phyloP scores from a whole-genome alignment of 495 filamentous ascomycete species.

The Mytilinidion resinicola region DNA sequence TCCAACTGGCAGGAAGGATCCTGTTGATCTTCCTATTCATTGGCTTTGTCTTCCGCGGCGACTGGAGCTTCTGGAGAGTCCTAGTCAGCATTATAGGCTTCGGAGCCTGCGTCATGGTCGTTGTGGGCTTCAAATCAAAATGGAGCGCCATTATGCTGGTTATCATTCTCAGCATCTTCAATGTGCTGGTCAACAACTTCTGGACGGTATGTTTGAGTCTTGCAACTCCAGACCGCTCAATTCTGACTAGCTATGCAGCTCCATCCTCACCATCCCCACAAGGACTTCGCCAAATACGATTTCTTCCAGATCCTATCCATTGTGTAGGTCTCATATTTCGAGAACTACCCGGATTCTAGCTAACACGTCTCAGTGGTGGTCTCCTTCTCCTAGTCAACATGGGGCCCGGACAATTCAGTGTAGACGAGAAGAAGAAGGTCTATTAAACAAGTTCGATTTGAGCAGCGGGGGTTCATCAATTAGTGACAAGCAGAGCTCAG shows the following conservation, averaged over 20 bases:
- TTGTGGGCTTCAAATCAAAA: constrained; percentile 99
- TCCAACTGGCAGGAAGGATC: constrained; percentile 94
- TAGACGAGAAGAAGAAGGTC: constrained; percentile 99
- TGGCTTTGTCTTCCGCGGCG: constrained; percentile 90
- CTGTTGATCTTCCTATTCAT: constrained; percentile 94
- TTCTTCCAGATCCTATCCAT: constrained; percentile 99
- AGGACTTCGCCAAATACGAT: constrained; percentile 99
- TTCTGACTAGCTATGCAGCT: constrained; percentile 52
- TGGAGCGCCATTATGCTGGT: constrained; percentile 92
- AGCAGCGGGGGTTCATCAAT: too few species aligned
- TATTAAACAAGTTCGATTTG: constrained; percentile 52
- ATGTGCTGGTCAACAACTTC: constrained; percentile 97
- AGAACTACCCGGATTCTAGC: neutral
- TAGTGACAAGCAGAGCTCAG: too few species aligned
- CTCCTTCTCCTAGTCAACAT: constrained; percentile 95
- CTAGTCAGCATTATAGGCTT: constrained; percentile 75
- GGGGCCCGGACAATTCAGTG: constrained; percentile 92
- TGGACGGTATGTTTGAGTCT: constrained; percentile 74
- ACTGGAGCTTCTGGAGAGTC: constrained; percentile 83
- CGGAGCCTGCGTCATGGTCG: constrained; percentile 94
- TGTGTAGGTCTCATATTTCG: constrained; percentile 54
- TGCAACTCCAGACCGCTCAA: neutral
- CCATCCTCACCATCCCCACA: constrained; percentile 95
- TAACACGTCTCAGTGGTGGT: constrained; percentile 56
- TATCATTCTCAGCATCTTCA: constrained; percentile 91